Base-by-base conservation (phyloP, 192 early-diverging fungal species). In the Coemansia sp. region DNA sequence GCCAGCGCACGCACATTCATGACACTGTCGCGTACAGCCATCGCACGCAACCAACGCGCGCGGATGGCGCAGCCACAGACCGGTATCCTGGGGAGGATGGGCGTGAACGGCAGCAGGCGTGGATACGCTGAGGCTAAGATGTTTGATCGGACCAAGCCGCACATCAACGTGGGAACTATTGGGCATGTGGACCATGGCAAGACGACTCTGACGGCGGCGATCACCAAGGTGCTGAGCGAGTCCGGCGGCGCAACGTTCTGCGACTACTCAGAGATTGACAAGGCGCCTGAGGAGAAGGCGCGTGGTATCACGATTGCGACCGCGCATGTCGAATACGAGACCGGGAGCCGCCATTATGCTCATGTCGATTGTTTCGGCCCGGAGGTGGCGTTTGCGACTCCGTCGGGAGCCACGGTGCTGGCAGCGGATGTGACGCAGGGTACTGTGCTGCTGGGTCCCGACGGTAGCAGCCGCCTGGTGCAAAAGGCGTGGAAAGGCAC, bases 101-200 rank as follows among this genome's bases (percentile, higher is more conserved):
- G 59, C 26, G 34, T 36, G n/a, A 26, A 41, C 39, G 12, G 68
- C 34, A 36, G 64, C 39, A 51, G 34, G 33, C 80, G 74, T 44
- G 51, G 68, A 1, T 83, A 87, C 62, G 76, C 89, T 21, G 89
- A 91, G 49, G 64, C 80, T 43, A 66, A 69, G 18, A 87, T 92
- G 65, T 99, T 88, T 84, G 70, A 87, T 38, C 90, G 95, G 61
- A 69, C 71, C 23, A 99, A 99, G 89, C 97, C 95, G 10, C 97
- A 99, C 84, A 89, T 99, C 77, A 99, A 99, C 85, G 94, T 99
- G 71, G 96, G 96, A 66, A 98, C 96, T 41, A 98, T 99, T 73
- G 97, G 97, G 53, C 97, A 99, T 84, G 96, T 99, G 68, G 96
- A 99, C 79, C 96, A 98, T 89, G 96, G 95, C 63, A 99, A 97